Base-by-base conservation (phyloP, 169 alveolate species). In the Cytauxzoon felis region DNA sequence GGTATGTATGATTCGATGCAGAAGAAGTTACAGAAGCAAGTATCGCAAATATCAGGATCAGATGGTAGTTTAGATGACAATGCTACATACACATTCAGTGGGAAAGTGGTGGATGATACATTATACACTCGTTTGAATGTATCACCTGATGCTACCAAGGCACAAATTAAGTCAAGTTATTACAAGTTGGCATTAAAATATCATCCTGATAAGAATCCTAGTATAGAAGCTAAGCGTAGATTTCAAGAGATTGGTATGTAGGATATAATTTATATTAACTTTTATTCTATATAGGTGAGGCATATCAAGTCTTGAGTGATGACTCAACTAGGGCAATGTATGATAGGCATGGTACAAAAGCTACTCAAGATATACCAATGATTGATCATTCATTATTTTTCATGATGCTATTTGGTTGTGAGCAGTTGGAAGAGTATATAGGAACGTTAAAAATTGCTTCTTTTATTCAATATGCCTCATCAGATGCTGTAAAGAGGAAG, bases 131-230 rank as follows among this genome's bases (percentile, higher is more conserved):
- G 69, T 1, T 54, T 85, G 50, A 76, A 73, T 29, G 85, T 85
- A 0, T 42, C 40, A 13, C 78, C 82, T 3, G 80, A 80, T 19
- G 95, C 97, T 0, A 45, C 94, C 29, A 88, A 84, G 43, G 76
- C 93, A 29, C 92, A 89, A 38, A 93, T 95, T 19, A 93, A 94
- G 61, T 63, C 80, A n/a, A 91, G 93, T 36, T 95, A 91, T 71
- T 92, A 93, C 66, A 92, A 91, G 68, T 66, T 95, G 40, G 98
- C 98, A 3, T 84, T 92, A 48, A 79, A 88, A 61, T 92, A 87
- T 53, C 98, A 95, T 60, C 98, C 98, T 24, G 98, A 95, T 79
- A 91, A 91, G 61, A 92, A 91, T 69, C 62, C 92, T 0, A 62
- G 66, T 64, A 80, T 79, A 41, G 88, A 75, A 0, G 88, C 89